Percentiles rank a stretch among this genome's conserved stretches.
Conservation (phyloP, 2,329 filamentous ascomycete species). For the Colletotrichum somersetense region DNA sequence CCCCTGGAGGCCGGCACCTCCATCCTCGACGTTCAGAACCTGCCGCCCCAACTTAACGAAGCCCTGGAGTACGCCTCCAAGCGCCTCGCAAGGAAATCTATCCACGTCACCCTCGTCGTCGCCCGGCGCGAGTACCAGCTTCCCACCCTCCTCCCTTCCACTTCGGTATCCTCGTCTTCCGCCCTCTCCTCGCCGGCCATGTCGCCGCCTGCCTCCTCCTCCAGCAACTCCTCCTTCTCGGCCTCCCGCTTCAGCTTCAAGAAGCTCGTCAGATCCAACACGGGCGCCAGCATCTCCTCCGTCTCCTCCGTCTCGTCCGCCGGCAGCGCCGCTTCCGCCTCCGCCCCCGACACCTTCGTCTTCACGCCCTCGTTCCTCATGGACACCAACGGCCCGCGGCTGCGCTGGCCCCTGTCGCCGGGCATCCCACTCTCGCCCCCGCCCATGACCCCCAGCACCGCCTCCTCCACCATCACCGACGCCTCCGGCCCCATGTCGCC, state of each 20-base stretch:
- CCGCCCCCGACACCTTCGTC: conserved; percentile 49
- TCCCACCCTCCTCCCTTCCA: conserved; percentile 52
- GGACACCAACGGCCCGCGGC: conserved; percentile 47
- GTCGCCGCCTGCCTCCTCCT: conserved; percentile 45
- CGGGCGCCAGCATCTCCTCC: conserved; percentile 48
- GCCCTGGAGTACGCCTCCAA: conserved; percentile 71
- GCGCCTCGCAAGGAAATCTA: conserved; percentile 65
- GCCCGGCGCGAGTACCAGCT: conserved; percentile 69
- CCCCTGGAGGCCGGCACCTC: conserved; percentile 73
- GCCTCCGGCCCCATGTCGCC: conserved; percentile 50
- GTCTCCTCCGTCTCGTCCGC: conserved; percentile 38
- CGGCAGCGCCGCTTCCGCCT: conserved; percentile 40
- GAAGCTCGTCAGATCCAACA: conserved; percentile 56
- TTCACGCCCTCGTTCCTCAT: conserved; percentile 49
- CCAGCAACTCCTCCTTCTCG: conserved; percentile 45
- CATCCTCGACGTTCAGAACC: conserved; percentile 67
- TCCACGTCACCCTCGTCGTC: conserved; percentile 70
- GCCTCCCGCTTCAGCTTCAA: conserved; percentile 49
- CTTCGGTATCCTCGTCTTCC: conserved; percentile 44
- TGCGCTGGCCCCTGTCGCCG: conserved; percentile 53
- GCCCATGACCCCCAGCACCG: conserved; percentile 63
- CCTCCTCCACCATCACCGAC: conserved; percentile 53
- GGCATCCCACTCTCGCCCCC: conserved; percentile 55
- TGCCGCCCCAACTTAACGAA: conserved; percentile 66
- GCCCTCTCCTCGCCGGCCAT: conserved; percentile 49